Evolutionary conservation across 2,329 filamentous ascomycete genomes (phyloP), one percentile per base, ranked within the genome.

Genomic region (Penicillium nordicum): DNA sequence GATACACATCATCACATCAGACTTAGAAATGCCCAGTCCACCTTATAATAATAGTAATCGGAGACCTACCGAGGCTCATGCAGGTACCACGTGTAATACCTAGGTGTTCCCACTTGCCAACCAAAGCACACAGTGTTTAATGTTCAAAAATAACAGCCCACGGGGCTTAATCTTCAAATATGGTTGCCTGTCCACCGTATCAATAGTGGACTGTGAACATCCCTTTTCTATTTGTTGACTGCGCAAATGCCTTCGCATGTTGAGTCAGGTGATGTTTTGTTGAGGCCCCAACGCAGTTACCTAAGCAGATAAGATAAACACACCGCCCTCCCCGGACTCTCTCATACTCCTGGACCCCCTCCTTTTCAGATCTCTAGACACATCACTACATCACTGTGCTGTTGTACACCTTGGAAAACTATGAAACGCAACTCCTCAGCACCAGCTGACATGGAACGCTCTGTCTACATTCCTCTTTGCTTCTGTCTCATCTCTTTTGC

Each of bases 401-500:
- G 45, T 45, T 44, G 1, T 36, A 21, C 9, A 23, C 29, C 42
- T 12, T 42, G 30, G 25, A 21, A 44, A 44, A 44, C 8, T 21
- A 62, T 61, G 58, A 63, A 64, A 50, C 58, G 45, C 55, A 53
- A 49, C 48, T 57, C 61, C 18, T 27, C 55, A 21, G 16, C 10
- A 27, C 23, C 48, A 7, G 48, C 44, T 48, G 67, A 71, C 29
- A 72, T 72, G 67, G 70, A 73, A 51, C 67, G 63, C 57, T 69
- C 64, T 43, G 69, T 72, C 59, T 72, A 71, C 45, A 72, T 73
- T 34, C 70, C 71, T 16, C 64, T 73, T 27, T 72, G 71, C 57
- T 70, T 73, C 64, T 73, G 71, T 57, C 61, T 73, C 48, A 66
- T 72, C 58, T 72, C 71, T 34, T 73, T 73, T 57, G 71, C 69